Conservation (phyloP, 164 flowering plant genomes). For the Euptelea pleiosperma region DNA sequence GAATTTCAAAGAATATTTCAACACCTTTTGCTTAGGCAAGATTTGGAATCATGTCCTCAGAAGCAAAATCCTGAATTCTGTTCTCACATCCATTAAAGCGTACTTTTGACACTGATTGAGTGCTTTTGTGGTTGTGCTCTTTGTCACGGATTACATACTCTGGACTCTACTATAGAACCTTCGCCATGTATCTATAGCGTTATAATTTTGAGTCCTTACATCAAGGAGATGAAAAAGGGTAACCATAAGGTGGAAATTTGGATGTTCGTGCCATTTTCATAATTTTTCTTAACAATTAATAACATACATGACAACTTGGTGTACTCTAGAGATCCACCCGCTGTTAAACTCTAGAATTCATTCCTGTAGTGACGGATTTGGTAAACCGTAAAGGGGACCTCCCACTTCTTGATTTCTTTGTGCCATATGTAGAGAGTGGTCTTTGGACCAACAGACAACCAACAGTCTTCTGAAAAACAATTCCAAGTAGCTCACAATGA, state of each 20-base stretch:
- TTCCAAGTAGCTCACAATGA: slow-evolving; percentile 80
- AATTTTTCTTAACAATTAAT: slow-evolving; percentile 80
- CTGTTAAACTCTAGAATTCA: slow-evolving; percentile 27
- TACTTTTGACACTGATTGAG: slow-evolving; percentile 75
- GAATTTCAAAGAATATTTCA: too few species aligned
- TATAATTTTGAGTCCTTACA: slow-evolving; percentile 50
- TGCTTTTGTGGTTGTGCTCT: slow-evolving; percentile 97
- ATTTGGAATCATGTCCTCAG: slow-evolving; percentile 92
- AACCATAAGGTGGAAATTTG: slow-evolving; percentile 94
- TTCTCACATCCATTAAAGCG: slow-evolving; percentile 75
- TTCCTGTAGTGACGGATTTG: slow-evolving; percentile 61
- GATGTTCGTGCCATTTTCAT: slow-evolving; percentile 78
- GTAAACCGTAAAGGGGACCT: slow-evolving; percentile 70
- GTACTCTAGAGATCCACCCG: slow-evolving; percentile 29
- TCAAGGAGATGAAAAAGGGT: slow-evolving; percentile 66
- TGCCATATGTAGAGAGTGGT: slow-evolving; percentile 85
- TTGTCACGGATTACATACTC: slow-evolving; percentile 83
- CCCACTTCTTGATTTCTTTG: slow-evolving; percentile 88
- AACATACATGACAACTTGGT: slow-evolving; percentile 62
- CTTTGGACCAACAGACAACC: slow-evolving; percentile 88
- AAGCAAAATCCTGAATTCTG: slow-evolving; percentile 67
- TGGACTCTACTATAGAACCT: slow-evolving; percentile 62
- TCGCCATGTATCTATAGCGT: slow-evolving; percentile 64
- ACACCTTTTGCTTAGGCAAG: too few species aligned
- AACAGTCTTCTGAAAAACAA: slow-evolving; percentile 73